These are phyloP conservation scores for Pythium chondricola DNA, from an alignment of 352 stramenopile genomes.

Conservation along the genomic window DNA sequence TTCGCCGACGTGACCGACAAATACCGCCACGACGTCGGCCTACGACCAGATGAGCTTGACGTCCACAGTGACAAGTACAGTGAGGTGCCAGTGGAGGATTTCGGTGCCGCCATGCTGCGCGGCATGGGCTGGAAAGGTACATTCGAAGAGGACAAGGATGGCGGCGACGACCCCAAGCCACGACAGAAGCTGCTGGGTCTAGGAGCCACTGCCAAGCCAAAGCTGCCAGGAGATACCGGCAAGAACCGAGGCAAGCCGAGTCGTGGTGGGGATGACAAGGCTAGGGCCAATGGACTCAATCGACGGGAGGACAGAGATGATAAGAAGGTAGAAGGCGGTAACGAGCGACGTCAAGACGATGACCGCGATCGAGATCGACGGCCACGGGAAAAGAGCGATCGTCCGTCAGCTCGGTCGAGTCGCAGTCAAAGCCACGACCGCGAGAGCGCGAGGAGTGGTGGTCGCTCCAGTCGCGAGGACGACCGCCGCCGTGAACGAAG, in stretches of 20 bases:
- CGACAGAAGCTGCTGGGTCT: constrained; percentile 91
- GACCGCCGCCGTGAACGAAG: constrained; percentile 2
- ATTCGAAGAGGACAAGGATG: constrained; percentile 35
- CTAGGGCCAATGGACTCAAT: constrained; percentile 14
- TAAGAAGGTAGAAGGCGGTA: constrained; percentile 4
- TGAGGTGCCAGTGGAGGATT: constrained; percentile 91
- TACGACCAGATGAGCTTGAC: constrained; percentile 73
- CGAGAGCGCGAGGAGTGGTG: constrained; percentile 18
- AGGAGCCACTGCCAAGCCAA: constrained; percentile 79
- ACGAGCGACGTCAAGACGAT: not conserved
- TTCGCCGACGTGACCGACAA: constrained; percentile 75
- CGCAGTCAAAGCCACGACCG: constrained; percentile 11
- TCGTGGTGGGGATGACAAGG: constrained; percentile 4
- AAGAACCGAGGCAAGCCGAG: constrained; percentile 23
- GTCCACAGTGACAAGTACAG: constrained; percentile 84
- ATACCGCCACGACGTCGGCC: constrained; percentile 75
- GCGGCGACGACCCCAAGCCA: constrained; percentile 47
- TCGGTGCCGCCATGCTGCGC: constrained; percentile 92
- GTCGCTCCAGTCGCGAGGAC: not conserved
- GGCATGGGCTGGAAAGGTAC: constrained; percentile 96
- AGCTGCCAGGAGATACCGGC: constrained; percentile 33
- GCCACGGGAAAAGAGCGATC: not conserved
- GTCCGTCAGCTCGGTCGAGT: too few species aligned
- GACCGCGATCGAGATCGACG: not conserved
- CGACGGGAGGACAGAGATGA: constrained; percentile 3